Evolutionary conservation across 2,329 filamentous ascomycete species (phyloP).

Genomic region (Cladobotryum protrusum): DNA sequence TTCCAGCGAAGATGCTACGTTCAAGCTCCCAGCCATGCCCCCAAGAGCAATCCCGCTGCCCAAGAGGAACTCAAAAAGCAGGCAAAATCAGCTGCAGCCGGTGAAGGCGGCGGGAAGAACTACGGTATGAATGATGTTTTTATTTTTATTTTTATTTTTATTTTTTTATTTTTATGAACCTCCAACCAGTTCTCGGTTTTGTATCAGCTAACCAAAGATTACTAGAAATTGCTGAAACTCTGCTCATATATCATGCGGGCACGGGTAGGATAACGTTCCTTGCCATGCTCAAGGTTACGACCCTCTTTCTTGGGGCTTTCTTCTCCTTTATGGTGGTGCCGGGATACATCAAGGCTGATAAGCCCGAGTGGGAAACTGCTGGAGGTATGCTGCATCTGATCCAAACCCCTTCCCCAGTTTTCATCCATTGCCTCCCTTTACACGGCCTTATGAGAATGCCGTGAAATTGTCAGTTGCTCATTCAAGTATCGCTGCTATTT

Average conservation of each 20-base stretch:
- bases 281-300: slow-evolving; percentile 64
- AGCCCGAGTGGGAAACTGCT: slow-evolving; percentile 28
- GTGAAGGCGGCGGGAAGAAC: slow-evolving; percentile 10
- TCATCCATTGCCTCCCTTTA: neutral
- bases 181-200: too few relatives aligned
- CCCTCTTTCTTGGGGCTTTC: slow-evolving; percentile 61
- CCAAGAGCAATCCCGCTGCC: slow-evolving; percentile 5
- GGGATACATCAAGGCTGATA: slow-evolving; percentile 41
- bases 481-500: neutral
- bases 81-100: slow-evolving; percentile 20
- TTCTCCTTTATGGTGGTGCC: slow-evolving; percentile 61
- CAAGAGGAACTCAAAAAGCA: slow-evolving; percentile 21
- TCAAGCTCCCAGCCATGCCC: slow-evolving; percentile 9
- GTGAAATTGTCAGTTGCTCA: too few relatives aligned
- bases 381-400: slow-evolving; percentile 29
- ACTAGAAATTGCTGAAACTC: slow-evolving; percentile 47
- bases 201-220: neutral
- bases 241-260: slow-evolving; percentile 73
- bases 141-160: too few relatives aligned
- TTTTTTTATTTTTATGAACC: too few relatives aligned
- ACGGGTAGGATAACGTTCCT: slow-evolving; percentile 60
- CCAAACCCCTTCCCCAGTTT: neutral
- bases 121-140: slow-evolving; percentile 14
- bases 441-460: too few relatives aligned
- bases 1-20: slow-evolving; percentile 23